Evolutionary conservation across 1,284 basidiomycete genomes (phyloP).

Genomic region (Ustilago sp.): DNA sequence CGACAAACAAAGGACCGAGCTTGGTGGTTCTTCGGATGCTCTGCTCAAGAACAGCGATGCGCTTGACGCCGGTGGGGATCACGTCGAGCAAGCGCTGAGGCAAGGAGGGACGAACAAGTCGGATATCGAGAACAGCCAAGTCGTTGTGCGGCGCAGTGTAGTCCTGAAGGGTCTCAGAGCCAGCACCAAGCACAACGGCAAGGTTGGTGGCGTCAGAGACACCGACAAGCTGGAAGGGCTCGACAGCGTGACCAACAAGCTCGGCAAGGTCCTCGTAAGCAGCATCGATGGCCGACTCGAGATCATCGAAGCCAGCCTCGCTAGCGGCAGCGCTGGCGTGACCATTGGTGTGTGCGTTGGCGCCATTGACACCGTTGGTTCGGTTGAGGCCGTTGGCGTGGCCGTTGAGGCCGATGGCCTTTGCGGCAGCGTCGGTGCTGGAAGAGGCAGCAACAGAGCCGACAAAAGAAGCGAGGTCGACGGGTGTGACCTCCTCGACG

Average conservation of each 20-base stretch:
- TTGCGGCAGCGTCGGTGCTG: conserved; percentile 69
- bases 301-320: conserved; percentile 49
- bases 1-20: conserved; percentile 89
- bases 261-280: conserved; percentile 57
- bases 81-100: conserved; percentile 76
- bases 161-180: conserved; percentile 70
- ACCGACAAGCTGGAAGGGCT: conserved; percentile 61
- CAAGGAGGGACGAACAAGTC: conserved; percentile 81
- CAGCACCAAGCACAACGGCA: conserved; percentile 63
- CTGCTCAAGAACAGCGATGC: conserved; percentile 87
- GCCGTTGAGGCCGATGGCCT: conserved; percentile 70
- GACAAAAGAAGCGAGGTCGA: conserved; percentile 51
- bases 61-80: conserved; percentile 77
- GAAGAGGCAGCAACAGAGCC: conserved; percentile 39
- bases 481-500: conserved; percentile 69
- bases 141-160: conserved; percentile 59
- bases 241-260: conserved; percentile 56
- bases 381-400: conserved; percentile 69
- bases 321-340: conserved; percentile 40
- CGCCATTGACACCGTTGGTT: conserved; percentile 69
- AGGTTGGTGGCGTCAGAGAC: conserved; percentile 50
- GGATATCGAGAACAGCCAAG: conserved; percentile 78
- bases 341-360: conserved; percentile 48
- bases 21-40: conserved; percentile 81
- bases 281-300: conserved; percentile 52